These are phyloP conservation scores for Alliaria petiolata DNA, from an alignment of 345 rosid species.

Conservation along the genomic window DNA sequence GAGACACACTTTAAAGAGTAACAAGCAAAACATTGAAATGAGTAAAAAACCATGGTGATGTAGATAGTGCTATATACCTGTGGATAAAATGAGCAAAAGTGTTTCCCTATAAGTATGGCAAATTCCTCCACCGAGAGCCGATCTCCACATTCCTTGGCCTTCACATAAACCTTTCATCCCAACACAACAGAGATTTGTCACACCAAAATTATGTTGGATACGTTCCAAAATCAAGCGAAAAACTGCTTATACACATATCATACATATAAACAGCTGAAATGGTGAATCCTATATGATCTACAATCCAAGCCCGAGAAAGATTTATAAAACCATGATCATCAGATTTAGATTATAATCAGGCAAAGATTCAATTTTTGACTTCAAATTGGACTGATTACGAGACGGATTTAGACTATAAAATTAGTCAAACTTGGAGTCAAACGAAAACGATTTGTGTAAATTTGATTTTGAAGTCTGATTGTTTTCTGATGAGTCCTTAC, in stretches of 20 bases:
- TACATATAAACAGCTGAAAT: too few species aligned
- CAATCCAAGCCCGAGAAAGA: neutral
- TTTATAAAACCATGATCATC: neutral
- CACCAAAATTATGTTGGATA: too few species aligned
- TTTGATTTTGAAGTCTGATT: too few species aligned
- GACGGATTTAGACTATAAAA: neutral
- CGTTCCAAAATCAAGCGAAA: neutral
- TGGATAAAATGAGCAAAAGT: conserved; percentile 66
- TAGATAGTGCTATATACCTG: conserved; percentile 70
- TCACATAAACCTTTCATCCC: conserved; percentile 66
- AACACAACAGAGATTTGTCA: neutral
- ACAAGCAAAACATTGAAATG: neutral
- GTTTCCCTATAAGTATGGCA: conserved; percentile 74
- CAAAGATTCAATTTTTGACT: too few species aligned
- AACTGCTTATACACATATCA: too few species aligned
- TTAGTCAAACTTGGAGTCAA: neutral
- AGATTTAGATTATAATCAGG: too few species aligned
- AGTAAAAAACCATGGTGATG: neutral
- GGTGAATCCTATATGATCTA: too few species aligned
- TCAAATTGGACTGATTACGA: neutral
- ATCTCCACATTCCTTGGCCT: conserved; percentile 74
- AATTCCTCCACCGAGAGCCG: conserved; percentile 76
- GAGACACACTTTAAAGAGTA: neutral
- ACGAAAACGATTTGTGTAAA: too few species aligned
- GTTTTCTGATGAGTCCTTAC: conserved; percentile 31